Evolutionary conservation across 2,329 filamentous ascomycete genomes (phyloP), one percentile per base, ranked within the genome.

Genomic region (Passalora sequoiae): DNA sequence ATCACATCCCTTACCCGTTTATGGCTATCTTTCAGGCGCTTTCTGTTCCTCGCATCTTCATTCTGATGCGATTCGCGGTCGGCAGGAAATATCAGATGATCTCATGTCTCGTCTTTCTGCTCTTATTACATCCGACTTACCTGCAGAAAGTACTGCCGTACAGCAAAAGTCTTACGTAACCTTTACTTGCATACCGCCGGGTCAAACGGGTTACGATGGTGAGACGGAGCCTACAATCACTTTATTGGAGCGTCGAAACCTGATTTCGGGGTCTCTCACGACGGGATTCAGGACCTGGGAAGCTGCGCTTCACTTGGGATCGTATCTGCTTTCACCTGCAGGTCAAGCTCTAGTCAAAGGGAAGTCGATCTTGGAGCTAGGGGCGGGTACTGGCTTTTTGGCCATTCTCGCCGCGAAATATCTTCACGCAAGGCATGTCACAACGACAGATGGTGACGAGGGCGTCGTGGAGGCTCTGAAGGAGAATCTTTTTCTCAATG

Each of bases 221-320:
- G 35, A 47, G 30, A 21, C 54, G 7, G 62, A 64, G 32, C 58
- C 55, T 6, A 59, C 49, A 10, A 46, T 89, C 44, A 84, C 80
- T 1, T 68, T 89, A 1, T 72, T 85, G 10, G 86, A 89, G 65
- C 80, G 81, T 22, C 77, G 80, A 2, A 75, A 75, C 21, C 72
- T 89, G 20, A 77, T 91, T 36, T 80, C 84, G 1, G 81, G 81
- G 2, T 74, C 74, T 0, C 84, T 84, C 1, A 89, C 84, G 1
- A 91, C 86, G 0, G 86, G 86, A 1, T 72, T 86, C 17, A 76
- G 86, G 24, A 91, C 86, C 0, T 92, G 86, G 86, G 86, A 91
- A 62, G 86, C 86, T 1, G 80, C 84, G 1, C 68, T 91, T 6
- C 83, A 88, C 54, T 71, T 91, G 0, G 83, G 83, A 1, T 75